A percentile compares a stretch with the other conserved stretches of the same genome.
Conservation (phyloP, 2,329 filamentous ascomycete species). For the Dactylonectria macrodidyma region DNA sequence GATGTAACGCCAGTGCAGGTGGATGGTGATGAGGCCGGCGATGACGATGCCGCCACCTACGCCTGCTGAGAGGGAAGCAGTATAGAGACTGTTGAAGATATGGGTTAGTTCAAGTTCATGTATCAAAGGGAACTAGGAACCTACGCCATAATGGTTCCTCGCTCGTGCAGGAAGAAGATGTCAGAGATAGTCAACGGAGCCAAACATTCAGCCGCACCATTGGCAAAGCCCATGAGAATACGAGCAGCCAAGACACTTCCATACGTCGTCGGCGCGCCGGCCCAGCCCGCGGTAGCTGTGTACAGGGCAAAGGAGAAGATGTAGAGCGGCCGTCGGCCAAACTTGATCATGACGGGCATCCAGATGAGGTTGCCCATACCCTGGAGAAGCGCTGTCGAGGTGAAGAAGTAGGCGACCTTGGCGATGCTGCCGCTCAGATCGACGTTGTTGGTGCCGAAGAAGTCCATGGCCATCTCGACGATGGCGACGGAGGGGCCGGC, state of each 20-base stretch:
- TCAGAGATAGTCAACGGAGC: constrained; percentile 66
- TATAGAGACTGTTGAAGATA: constrained; percentile 49
- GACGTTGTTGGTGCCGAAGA: constrained; percentile 25
- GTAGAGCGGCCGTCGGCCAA: constrained; percentile 33
- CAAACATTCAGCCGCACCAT: constrained; percentile 41
- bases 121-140: constrained; percentile 31
- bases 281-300: constrained; percentile 28
- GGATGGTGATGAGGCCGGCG: constrained; percentile 61
- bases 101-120: background rate
- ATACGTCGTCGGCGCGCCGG: constrained; percentile 27
- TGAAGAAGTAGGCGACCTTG: constrained; percentile 37
- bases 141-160: constrained; percentile 64
- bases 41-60: constrained; percentile 58
- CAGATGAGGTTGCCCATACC: constrained; percentile 36
- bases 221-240: constrained; percentile 34
- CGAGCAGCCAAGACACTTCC: constrained; percentile 29
- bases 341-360: constrained; percentile 38
- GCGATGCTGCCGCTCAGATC: constrained; percentile 28
- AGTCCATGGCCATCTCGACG: constrained; percentile 29
- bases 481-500: constrained; percentile 34
- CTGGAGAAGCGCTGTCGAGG: constrained; percentile 31
- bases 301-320: constrained; percentile 33
- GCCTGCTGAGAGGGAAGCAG: constrained; percentile 54
- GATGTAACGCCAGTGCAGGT: constrained; percentile 63
- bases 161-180: constrained; percentile 68